phyloP scores from a whole-genome alignment of 148 eudicot genomes.

The Rheum nobile region DNA sequence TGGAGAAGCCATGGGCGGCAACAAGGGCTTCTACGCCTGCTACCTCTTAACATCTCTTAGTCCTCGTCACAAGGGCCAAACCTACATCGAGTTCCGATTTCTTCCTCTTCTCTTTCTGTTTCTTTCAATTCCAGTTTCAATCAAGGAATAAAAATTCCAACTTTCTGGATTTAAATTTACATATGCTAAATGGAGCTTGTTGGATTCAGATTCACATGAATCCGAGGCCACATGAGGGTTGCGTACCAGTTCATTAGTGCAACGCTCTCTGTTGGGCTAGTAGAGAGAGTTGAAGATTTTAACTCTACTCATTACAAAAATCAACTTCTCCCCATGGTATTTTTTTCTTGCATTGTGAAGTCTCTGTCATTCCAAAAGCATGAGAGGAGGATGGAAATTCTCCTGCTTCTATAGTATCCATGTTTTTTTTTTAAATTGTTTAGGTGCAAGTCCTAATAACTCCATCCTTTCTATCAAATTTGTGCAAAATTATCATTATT shows the following conservation, averaged over 20 bases:
- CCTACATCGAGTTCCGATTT: constrained; percentile 66
- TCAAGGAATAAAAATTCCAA: neutral
- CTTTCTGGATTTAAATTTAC: neutral
- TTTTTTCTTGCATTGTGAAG: too few species aligned
- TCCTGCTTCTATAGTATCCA: too few species aligned
- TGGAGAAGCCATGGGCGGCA: constrained; percentile 11
- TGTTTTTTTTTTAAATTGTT: too few species aligned
- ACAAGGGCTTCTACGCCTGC: constrained; percentile 47
- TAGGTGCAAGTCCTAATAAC: too few species aligned
- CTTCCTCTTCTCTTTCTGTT: neutral
- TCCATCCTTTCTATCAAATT: neutral
- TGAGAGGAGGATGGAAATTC: too few species aligned
- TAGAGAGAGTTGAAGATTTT: too few species aligned
- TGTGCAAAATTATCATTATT: constrained; percentile 72
- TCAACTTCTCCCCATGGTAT: too few species aligned
- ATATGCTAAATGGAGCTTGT: neutral
- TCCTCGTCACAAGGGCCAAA: constrained; percentile 80
- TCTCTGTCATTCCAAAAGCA: too few species aligned
- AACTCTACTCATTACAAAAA: too few species aligned
- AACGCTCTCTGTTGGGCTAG: too few species aligned
- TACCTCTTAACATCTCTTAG: constrained; percentile 67
- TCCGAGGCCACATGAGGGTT: too few species aligned
- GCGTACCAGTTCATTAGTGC: too few species aligned
- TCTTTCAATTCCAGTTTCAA: neutral
- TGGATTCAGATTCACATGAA: constrained; percentile 66